Base-by-base conservation (phyloP, 176 grass and related monocot genomes). In the Alloteropsis semialata region DNA sequence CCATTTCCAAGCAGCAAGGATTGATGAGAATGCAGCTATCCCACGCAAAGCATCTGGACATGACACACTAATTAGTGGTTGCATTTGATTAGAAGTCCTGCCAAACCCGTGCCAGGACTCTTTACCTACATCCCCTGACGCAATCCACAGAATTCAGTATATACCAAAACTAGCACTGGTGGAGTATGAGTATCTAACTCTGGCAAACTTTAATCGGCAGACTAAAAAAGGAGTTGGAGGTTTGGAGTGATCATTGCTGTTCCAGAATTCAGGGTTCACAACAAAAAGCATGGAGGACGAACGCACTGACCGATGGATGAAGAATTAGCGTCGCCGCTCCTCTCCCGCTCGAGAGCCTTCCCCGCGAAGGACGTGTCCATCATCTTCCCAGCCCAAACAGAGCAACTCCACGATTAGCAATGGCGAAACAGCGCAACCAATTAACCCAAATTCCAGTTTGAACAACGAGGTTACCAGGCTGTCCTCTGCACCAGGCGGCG, bases 41-140 rank as follows among this genome's bases (percentile, higher is more conserved):
- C 57, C 71, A 87, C 62, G 79, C 85, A 87, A 87, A 69, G 53
- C 85, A 77, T 61, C 79, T 41, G 79, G 79, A 51, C 61, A 77
- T n/a, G 59, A 32, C 71, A 34, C 71, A 75, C 27, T 50, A 66
- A 30, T 19, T 54, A 76, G 16, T 67, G 19, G 17, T 18, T 19
- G 77, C 37, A 55, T 73, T 66, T 36, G 77, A 74, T 56, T 69
- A 74, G 59, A 66, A 57, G 59, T 24, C 58, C 29, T 37, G 37
- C 36, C 85, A 69, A 75, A 67, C 60, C 55, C 16, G 37, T 48
- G 78, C 27, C 16, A 76, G 50, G 56, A 74, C 69, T 62, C 32
- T 12, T 62, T 41, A 48, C 3, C 27, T 62, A 61, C 69, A 78
- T 36, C 15, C 25, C 28, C 14, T 46, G 62, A 70, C 5, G 74